Percentiles rank a stretch among this genome's conserved stretches.
These are phyloP conservation scores for Lenzites betulinus DNA, from an alignment of 768 basidiomycete species.

Conservation along the genomic window DNA sequence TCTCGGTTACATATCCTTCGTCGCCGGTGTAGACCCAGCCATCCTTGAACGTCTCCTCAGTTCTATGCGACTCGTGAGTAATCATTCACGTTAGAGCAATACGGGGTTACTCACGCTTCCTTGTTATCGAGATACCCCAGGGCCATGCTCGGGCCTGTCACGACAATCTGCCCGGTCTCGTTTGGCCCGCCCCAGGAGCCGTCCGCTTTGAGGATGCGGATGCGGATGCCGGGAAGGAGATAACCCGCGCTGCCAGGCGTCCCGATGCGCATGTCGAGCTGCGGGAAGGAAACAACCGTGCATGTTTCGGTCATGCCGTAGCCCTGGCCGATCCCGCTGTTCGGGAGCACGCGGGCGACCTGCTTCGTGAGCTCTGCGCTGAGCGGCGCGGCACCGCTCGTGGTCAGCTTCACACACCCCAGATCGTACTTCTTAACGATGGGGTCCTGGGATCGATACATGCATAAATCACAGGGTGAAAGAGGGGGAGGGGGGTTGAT, in stretches of 20 bases:
- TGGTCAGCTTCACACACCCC: constrained; percentile 45
- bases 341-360: constrained; percentile 29
- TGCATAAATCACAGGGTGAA: neutral
- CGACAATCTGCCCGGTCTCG: constrained; percentile 63
- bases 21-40: constrained; percentile 36
- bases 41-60: constrained; percentile 27
- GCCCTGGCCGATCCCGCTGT: constrained; percentile 25
- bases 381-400: constrained; percentile 62
- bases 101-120: constrained; percentile 49
- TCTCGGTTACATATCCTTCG: constrained; percentile 25
- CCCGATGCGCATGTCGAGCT: constrained; percentile 44
- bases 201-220: constrained; percentile 59
- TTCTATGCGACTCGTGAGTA: constrained; percentile 15
- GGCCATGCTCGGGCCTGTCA: constrained; percentile 62
- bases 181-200: constrained; percentile 56
- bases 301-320: constrained; percentile 62
- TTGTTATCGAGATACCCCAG: constrained; percentile 59
- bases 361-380: constrained; percentile 49
- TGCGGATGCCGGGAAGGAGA: constrained; percentile 57
- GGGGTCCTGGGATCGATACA: constrained; percentile 43
- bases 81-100: neutral
- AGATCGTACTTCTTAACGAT: constrained; percentile 53
- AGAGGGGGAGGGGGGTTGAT: neutral
- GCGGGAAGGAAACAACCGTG: constrained; percentile 52
- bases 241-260: constrained; percentile 59